phyloP scores from a whole-genome alignment of 352 stramenopile genomes.

The Phytophthora sojae region DNA sequence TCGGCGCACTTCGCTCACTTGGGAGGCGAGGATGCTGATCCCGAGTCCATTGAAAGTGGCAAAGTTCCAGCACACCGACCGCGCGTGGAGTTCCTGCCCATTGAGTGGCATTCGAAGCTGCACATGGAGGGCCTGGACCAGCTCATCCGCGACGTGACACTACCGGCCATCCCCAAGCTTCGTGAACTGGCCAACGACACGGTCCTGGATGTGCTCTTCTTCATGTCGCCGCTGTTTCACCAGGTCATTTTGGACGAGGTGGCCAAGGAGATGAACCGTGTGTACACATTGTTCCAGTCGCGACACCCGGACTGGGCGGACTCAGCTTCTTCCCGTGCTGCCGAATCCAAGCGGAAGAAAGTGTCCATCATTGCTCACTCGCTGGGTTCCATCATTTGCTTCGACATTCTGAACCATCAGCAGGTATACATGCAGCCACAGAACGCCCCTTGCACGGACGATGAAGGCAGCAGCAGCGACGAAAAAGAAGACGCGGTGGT shows the following conservation, averaged over 20 bases:
- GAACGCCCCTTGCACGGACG: slow-evolving; percentile 39
- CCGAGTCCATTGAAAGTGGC: slow-evolving; percentile 14
- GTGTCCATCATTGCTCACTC: slow-evolving; percentile 91
- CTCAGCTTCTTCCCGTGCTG: not conserved
- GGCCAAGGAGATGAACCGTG: slow-evolving; percentile 92
- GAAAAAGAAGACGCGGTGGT: slow-evolving; percentile 40
- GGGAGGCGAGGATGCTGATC: slow-evolving; percentile 29
- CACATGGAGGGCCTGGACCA: slow-evolving; percentile 78
- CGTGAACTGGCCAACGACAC: slow-evolving; percentile 94
- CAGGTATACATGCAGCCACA: slow-evolving; percentile 49
- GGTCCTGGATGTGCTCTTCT: slow-evolving; percentile 92
- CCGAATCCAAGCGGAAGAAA: slow-evolving; percentile 59
- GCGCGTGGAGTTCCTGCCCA: slow-evolving; percentile 80
- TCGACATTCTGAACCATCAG: slow-evolving; percentile 91
- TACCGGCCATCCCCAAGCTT: slow-evolving; percentile 91
- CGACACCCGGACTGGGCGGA: slow-evolving; percentile 63
- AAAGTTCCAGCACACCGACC: slow-evolving; percentile 26
- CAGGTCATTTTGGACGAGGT: slow-evolving; percentile 93
- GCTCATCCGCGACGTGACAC: slow-evolving; percentile 77
- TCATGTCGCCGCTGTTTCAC: slow-evolving; percentile 93
- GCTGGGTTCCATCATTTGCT: slow-evolving; percentile 92
- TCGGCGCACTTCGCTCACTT: slow-evolving; percentile 77
- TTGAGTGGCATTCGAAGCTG: slow-evolving; percentile 90
- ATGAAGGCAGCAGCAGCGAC: slow-evolving; percentile 45
- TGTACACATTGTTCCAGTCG: slow-evolving; percentile 79